Base-by-base conservation (phyloP, 805 yeast species). In the Saccharomyces kudriavzevii region DNA sequence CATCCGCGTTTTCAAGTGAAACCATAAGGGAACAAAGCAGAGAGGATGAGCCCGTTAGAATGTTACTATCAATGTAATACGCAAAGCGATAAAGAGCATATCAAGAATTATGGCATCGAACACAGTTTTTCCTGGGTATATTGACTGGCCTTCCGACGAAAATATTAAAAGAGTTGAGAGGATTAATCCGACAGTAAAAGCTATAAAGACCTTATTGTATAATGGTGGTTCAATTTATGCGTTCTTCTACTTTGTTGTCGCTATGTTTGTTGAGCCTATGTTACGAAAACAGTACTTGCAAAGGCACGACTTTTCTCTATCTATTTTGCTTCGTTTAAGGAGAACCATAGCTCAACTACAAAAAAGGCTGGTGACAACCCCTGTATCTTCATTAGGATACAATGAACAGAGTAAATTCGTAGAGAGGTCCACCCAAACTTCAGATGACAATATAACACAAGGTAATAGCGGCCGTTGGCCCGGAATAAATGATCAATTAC, bases 371-470 rank as follows among this genome's bases (percentile, higher is more conserved):
- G 61, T 60, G 22, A 54, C 50, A 27, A 70, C 77, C 0, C 77
- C 81, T 3, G 60, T 72, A 3, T 71, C 77, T n/a, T 71, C 71
- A 10, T 62, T 77, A 13, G 76, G 73, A 24, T 73, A 73, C 56
- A 74, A 74, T 40, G 76, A 72, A 27, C 60, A 60, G 24, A 57
- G 67, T 25, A 69, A 71, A 49, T 67, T 71, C 9, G 52, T 64
- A 13, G 69, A 66, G 17, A 56, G 65, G 26, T 59, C 60, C 17
- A 63, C 64, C 3, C 71, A 68, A 53, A 67, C 70, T 4, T 52
- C 49, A 2, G 51, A 49, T 20, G 57, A 53, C 45, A 25, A 47
- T 8, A 10, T 26, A 5, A 20, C 68, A 64, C 43, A 55, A 8
- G 53, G 43, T 2, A 57, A 40, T n/a, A 50, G 35, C 6, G 35